Base-by-base conservation (phyloP, 805 yeast genomes). In the Candida glaebosa region DNA sequence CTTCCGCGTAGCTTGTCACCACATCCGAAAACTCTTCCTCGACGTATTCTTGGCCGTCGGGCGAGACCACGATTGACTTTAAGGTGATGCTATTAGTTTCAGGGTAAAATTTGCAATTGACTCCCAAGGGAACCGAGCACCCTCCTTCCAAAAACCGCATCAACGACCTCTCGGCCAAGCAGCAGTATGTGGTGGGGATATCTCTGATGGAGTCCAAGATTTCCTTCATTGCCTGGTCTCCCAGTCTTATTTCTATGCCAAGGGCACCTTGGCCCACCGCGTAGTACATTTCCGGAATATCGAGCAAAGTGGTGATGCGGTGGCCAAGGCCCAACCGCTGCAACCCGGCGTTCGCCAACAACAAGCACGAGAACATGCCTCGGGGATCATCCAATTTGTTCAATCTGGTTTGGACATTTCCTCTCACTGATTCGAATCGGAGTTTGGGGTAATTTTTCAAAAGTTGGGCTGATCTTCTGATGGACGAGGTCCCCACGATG, bases 221-320 rank as follows among this genome's bases (percentile, higher is more conserved):
- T 41, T 73, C 62, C 51, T 67, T 67, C 63, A 86, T 77, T 38
- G 69, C 66, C 4, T 61, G 55, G 61, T 93, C 96, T 44, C 74
- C 76, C 44, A 75, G 75, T 53, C 95, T 76, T 50, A 91, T 87
- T 66, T 93, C 99, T 19, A 93, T 69, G 15, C 98, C 99, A 34
- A 93, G 65, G 0, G 98, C 98, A 48, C 99, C 99, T 68, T 93
- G 99, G n/a, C 99, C 99, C 35, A 93, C 96, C 1, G 99, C 96
- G 59, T 91, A 87, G 58, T 81, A 84, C 96, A 91, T 87, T 41
- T 83, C 86, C 25, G 87, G 84, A 4, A 81, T 73, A 42, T 82
- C 79, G 47, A 93, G 71, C 49, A 71, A 75, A 47, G 76, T 71
- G 4, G 96, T 81, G 57, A 93, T 88, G 60, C 97, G 73, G 50